A percentile compares a stretch with the other conserved stretches of the same genome.
Evolutionary conservation across 164 flowering plant species (phyloP).

Genomic region (Aristolochia fimbriata): DNA sequence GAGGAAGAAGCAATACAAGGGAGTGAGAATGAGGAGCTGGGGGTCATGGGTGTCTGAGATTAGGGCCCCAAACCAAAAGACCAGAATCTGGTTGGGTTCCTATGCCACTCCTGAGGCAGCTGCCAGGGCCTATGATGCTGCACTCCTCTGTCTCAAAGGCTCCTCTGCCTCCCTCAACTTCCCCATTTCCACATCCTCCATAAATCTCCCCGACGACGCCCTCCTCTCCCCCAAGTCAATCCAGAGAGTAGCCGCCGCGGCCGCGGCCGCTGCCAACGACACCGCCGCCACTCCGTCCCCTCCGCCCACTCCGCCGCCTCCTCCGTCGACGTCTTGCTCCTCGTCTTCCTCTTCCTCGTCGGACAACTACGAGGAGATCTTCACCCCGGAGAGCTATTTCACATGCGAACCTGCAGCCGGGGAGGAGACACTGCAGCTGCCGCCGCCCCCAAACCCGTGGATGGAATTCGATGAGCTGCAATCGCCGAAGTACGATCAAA

Average conservation of each 20-base stretch:
- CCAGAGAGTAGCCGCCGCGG: conserved; percentile 80
- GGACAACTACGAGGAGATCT: conserved; percentile 6
- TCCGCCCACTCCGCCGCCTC: not conserved
- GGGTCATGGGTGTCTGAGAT: conserved; percentile 96
- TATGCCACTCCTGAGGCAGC: conserved; percentile 91
- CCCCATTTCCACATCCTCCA: conserved; percentile 28
- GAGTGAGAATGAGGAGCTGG: conserved; percentile 98
- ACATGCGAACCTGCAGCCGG: too few relatives aligned
- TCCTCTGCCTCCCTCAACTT: conserved; percentile 78
- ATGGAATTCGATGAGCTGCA: conserved; percentile 11
- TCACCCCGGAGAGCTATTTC: not conserved
- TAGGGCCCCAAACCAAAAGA: conserved; percentile 84
- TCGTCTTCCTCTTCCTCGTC: conserved; percentile 9
- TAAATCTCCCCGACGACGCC: conserved; percentile 14
- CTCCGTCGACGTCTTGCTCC: conserved; percentile 2
- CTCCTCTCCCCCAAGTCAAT: conserved; percentile 74
- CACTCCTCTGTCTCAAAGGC: conserved; percentile 84
- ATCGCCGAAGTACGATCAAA: conserved; percentile 15
- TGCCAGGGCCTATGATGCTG: conserved; percentile 96
- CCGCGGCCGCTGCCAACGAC: conserved; percentile 27
- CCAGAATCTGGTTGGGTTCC: conserved; percentile 93
- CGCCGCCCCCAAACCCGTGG: conserved; percentile 10
- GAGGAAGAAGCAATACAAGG: conserved; percentile 66
- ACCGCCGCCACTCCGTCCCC: not conserved
- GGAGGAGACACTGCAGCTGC: not conserved